These are phyloP conservation scores for Pouteria glomerata DNA, from an alignment of 148 eudicot genomes.

Conservation along the genomic window DNA sequence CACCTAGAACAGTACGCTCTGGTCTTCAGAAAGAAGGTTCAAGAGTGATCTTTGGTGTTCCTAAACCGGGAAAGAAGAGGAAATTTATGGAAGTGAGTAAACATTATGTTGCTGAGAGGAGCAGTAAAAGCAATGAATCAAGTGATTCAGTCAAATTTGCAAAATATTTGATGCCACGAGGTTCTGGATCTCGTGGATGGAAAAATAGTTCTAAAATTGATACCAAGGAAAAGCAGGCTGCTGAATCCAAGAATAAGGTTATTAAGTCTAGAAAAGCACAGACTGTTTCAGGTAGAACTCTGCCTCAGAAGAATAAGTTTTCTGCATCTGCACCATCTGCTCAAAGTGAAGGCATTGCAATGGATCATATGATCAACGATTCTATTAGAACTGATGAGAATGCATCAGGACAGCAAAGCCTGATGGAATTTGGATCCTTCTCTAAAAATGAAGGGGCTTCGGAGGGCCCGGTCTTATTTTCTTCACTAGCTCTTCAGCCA, in stretches of 20 bases:
- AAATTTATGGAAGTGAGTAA: conserved; percentile 96
- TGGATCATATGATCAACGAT: conserved; percentile 24
- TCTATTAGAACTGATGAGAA: conserved; percentile 43
- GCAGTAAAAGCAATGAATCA: conserved; percentile 36
- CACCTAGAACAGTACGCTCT: conserved; percentile 53
- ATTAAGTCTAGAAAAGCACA: conserved; percentile 49
- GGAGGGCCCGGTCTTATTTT: conserved; percentile 48
- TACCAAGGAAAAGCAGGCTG: conserved; percentile 55
- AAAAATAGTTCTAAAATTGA: conserved; percentile 44
- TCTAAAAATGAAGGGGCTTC: conserved; percentile 32
- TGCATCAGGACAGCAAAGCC: conserved; percentile 28
- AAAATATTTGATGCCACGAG: conserved; percentile 54
- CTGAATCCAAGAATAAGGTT: conserved; percentile 41
- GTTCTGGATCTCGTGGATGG: conserved; percentile 53
- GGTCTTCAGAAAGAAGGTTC: conserved; percentile 72
- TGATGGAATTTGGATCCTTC: conserved; percentile 26
- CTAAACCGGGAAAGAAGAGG: conserved; percentile 88
- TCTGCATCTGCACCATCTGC: conserved; percentile 16
- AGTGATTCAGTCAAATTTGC: conserved; percentile 45
- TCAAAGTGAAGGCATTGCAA: conserved; percentile 16
- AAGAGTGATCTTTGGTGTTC: conserved; percentile 77
- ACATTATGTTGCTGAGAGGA: conserved; percentile 60
- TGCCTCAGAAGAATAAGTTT: conserved; percentile 44
- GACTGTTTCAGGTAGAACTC: conserved; percentile 34
- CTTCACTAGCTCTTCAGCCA: conserved; percentile 38